Evolutionary conservation across 129 eudicot genomes (phyloP).

Genomic region (sunflower (Helianthus annuus)): DNA sequence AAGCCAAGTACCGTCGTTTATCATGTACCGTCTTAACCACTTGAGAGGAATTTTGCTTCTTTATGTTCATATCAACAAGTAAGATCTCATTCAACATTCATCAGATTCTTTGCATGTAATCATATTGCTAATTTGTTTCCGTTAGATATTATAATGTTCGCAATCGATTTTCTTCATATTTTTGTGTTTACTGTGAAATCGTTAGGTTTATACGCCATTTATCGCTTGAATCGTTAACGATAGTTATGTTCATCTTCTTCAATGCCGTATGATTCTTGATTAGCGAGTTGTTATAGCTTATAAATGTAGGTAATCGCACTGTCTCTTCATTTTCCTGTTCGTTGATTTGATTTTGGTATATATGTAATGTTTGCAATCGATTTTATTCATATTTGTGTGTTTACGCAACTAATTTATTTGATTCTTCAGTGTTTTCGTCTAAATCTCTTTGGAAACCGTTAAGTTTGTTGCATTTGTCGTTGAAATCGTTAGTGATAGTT

Average conservation of each 20-base stretch:
- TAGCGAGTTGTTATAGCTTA: too few species aligned
- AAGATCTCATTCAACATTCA: not conserved
- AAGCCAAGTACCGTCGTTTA: too few species aligned
- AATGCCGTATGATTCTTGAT: not conserved
- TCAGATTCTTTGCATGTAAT: conserved; percentile 18
- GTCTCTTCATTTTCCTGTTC: not conserved
- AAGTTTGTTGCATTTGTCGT: too few species aligned
- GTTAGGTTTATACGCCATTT: not conserved
- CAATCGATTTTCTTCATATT: not conserved
- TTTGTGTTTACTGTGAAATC: not conserved
- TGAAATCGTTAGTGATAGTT: not conserved
- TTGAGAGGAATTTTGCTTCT: conserved; percentile 22
- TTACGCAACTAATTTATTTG: not conserved
- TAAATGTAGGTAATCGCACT: too few species aligned
- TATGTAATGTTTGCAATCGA: not conserved
- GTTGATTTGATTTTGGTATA: not conserved
- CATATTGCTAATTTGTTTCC: too few species aligned
- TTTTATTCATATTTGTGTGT: not conserved
- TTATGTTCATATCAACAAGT: conserved; percentile 7
- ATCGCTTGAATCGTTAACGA: conserved; percentile 8
- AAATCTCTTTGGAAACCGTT: too few species aligned
- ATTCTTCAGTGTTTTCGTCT: too few species aligned
- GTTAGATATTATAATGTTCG: not conserved
- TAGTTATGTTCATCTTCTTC: conserved; percentile 2
- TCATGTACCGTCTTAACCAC: too few species aligned